These are phyloP conservation scores for Umbellularia californica DNA, from an alignment of 164 flowering plant genomes.

Conservation along the genomic window DNA sequence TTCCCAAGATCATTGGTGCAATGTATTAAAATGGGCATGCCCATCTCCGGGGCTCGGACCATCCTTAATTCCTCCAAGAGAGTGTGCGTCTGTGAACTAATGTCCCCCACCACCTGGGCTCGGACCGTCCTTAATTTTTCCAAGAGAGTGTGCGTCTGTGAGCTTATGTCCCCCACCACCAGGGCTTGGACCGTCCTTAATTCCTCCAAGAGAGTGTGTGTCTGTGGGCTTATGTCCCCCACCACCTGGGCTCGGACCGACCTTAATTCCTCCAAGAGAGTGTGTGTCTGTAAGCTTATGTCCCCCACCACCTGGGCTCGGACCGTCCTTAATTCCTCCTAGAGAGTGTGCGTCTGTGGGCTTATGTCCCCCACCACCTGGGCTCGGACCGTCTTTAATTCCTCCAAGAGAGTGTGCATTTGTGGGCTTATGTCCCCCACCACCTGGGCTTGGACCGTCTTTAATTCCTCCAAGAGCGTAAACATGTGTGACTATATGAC, in stretches of 20 bases:
- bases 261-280: background rate
- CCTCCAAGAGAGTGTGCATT: background rate
- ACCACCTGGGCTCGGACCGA: background rate
- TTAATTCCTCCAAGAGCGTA: background rate
- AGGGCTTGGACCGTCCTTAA: background rate
- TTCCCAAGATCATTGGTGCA: background rate
- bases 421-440: background rate
- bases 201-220: background rate
- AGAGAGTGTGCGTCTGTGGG: background rate
- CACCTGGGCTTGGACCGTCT: background rate
- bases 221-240: background rate
- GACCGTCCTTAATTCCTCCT: background rate
- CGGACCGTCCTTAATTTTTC: no score
- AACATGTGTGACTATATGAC: background rate
- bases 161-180: no score
- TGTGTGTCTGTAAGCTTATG: background rate
- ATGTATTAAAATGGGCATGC: background rate
- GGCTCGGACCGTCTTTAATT: background rate
- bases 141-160: no score
- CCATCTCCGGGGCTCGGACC: slow-evolving; percentile 1
- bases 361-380: background rate
- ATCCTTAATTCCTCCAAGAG: background rate
- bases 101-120: no score
- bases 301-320: background rate
- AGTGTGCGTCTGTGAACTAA: no score